Percentiles rank a stretch among this genome's conserved stretches.
Evolutionary conservation across 2,329 filamentous ascomycete genomes (phyloP).

Genomic region (Pseudogymnoascus sp.): DNA sequence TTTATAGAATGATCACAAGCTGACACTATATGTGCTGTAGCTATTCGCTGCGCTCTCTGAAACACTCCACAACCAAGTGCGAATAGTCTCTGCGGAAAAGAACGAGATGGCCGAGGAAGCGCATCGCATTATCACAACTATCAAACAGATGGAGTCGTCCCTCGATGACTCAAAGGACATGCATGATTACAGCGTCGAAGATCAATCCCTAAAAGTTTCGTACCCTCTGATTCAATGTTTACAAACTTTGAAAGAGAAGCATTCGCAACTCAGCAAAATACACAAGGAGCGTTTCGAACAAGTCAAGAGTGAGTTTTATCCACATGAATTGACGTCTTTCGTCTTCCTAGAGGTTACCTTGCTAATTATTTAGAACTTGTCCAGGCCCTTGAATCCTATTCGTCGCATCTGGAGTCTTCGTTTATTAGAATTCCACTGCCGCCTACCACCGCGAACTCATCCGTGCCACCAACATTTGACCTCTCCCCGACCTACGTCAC

Average conservation of each 20-base stretch:
- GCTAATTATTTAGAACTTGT: conserved; percentile 62
- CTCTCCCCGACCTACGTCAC: conserved; percentile 85
- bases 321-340: neutral
- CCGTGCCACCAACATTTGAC: conserved; percentile 76
- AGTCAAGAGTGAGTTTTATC: conserved; percentile 66
- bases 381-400: conserved; percentile 89
- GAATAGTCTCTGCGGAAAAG: conserved; percentile 78
- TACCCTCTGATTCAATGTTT: conserved; percentile 78
- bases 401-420: conserved; percentile 82
- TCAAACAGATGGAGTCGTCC: conserved; percentile 88
- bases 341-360: conserved; percentile 14
- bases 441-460: conserved; percentile 67
- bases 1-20: conserved; percentile 9
- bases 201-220: conserved; percentile 66
- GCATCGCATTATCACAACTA: conserved; percentile 71
- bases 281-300: conserved; percentile 92
- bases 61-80: conserved; percentile 83
- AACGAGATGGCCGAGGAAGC: conserved; percentile 85
- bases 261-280: conserved; percentile 66
- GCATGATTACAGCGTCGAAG: conserved; percentile 55
- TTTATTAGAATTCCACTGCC: conserved; percentile 83
- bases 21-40: conserved; percentile 36
- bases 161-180: conserved; percentile 66
- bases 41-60: conserved; percentile 88
- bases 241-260: conserved; percentile 74